Evolutionary conservation across 768 basidiomycete genomes (phyloP), one percentile per base, ranked within the genome.

Genomic region (Phaeotremella fagi): DNA sequence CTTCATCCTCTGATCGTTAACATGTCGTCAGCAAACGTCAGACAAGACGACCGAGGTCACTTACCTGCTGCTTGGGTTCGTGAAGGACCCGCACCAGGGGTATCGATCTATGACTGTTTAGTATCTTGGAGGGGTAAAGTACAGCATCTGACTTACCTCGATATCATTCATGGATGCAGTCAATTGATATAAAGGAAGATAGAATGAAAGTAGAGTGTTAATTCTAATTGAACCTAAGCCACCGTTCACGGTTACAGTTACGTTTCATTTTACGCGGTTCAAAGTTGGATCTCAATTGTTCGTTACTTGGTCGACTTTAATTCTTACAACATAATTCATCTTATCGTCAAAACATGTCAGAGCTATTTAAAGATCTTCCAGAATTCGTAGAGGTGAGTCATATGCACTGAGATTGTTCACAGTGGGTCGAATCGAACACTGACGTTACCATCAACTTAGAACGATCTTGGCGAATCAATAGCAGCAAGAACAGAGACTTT

Each of bases 381-480:
- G 95, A 99, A 76, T 82, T 98, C 69, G 92, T 94, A 64, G 95
- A 98, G 82, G 92, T 90, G 47, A 47, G 81, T 48, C n/a, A n/a
- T n/a, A n/a, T n/a, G n/a, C n/a, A n/a, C n/a, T n/a, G n/a, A n/a
- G n/a, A n/a, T n/a, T n/a, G n/a, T n/a, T n/a, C n/a, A n/a, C n/a
- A n/a, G n/a, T n/a, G n/a, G n/a, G n/a, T n/a, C n/a, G n/a, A n/a
- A n/a, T n/a, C n/a, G n/a, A n/a, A n/a, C n/a, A n/a, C n/a, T n/a
- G n/a, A n/a, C n/a, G n/a, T n/a, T n/a, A n/a, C n/a, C n/a, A n/a
- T n/a, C n/a, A n/a, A n/a, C 4, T 3, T 31, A 68, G 75, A 85
- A 89, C 53, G 90, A 94, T 63, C 81, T 94, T 50, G 90, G 89
- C 42, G 94, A 98, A 78, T 80, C 87, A 1, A 76, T 99, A 41